Base-by-base conservation (phyloP, 1,284 basidiomycete species). In the Cutaneotrichosporon mucoides region DNA sequence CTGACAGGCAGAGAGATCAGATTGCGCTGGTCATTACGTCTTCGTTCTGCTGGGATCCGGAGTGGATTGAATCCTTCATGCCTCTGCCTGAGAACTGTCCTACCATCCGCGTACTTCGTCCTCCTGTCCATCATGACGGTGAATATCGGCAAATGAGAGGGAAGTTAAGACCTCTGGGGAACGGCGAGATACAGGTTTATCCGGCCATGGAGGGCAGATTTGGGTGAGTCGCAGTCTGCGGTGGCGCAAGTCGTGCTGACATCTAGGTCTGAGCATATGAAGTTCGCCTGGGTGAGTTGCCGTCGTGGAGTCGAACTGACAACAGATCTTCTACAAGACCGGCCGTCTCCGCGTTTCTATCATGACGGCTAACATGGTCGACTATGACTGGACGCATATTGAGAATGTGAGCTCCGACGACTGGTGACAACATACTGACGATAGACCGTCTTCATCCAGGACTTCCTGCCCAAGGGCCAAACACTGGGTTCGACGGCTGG, bases 391-490 rank as follows among this genome's bases (percentile, higher is more conserved):
- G 72, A 66, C 73, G 7, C 44, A 35, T 38, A 78, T 79, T 49
- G 73, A 79, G 57, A 79, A 79, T 58, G 77, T 76, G 15, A 55
- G 73, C 54, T 24, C 24, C 24, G 24, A 24, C 0, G 34, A n/a
- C 13, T 1, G 7, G 2, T 7, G n/a, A n/a, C 42, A 34, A 4
- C 37, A 1, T 55, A 2, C 43, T 57, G n/a, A 33, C 40, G 11
- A 5, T 45, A 79, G 77, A 75, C 72, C 10, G 67, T 75, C 12
- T 79, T 76, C 63, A 68, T 78, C 3, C 78, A 79, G 61, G 78
- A 79, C 56, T 72, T 79, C 54, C 62, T 71, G 5, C 72, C 68
- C 6, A 47, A 50, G 9, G 56, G 56, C 6, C 16, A 34, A 3
- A 24, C 24, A 3, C 24, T 24, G 24, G 24, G 24, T 2, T 24